phyloP scores from a whole-genome alignment of 2,329 filamentous ascomycete species.

The Curvularia eragrostidis region DNA sequence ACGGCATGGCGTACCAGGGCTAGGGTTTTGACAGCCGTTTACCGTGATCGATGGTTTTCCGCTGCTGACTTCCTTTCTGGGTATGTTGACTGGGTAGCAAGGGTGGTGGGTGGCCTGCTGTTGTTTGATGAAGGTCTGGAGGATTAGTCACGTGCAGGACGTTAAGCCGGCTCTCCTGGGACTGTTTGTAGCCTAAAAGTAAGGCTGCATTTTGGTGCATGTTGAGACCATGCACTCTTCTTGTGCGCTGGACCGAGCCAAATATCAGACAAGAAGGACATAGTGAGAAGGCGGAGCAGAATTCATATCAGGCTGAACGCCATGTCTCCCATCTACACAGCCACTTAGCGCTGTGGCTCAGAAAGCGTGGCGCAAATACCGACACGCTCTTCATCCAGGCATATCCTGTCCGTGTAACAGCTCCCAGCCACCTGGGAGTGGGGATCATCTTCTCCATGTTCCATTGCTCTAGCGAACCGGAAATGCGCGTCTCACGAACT shows the following conservation, averaged over 20 bases:
- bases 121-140: background rate
- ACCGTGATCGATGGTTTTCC: conserved; percentile 7
- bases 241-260: background rate
- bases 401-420: background rate
- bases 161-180: background rate
- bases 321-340: background rate
- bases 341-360: background rate
- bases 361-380: background rate
- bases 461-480: conserved; percentile 6
- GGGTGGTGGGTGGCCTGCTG: background rate
- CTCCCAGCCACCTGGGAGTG: background rate
- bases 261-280: background rate
- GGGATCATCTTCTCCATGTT: background rate
- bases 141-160: background rate
- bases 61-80: conserved; percentile 4
- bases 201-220: background rate
- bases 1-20: background rate
- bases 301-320: background rate
- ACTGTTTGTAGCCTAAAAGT: background rate
- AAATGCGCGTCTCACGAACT: conserved; percentile 6
- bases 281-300: background rate
- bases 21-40: conserved; percentile 13
- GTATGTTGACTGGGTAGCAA: background rate
- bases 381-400: background rate
- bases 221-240: background rate